Percentiles rank a stretch among this genome's conserved stretches.
These are phyloP conservation scores for Neopestalotiopsis sp. DNA, from an alignment of 2,329 filamentous ascomycete species.

Conservation along the genomic window DNA sequence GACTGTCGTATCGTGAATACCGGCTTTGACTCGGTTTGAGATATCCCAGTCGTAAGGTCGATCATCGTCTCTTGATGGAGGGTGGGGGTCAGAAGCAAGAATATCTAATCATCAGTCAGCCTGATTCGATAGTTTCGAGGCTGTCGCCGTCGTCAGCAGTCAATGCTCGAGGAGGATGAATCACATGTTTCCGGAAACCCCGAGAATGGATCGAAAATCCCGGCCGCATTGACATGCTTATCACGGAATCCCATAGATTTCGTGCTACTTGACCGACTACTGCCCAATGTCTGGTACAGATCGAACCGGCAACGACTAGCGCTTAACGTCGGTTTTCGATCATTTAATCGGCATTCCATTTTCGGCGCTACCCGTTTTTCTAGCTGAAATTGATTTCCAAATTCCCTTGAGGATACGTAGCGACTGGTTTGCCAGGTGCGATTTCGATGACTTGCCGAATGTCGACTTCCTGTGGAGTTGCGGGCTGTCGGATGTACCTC, in stretches of 20 bases:
- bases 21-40: background rate
- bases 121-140: background rate
- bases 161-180: background rate
- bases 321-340: background rate
- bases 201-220: background rate
- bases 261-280: background rate
- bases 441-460: background rate
- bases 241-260: background rate
- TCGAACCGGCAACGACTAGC: background rate
- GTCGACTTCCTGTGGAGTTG: no score
- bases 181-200: background rate
- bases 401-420: background rate
- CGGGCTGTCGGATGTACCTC: no score
- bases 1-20: background rate
- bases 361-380: background rate
- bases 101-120: background rate
- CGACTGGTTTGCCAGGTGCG: background rate
- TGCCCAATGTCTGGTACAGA: background rate
- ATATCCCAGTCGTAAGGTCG: background rate
- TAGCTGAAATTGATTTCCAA: background rate
- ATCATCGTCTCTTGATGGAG: background rate
- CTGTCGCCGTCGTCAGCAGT: background rate
- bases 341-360: background rate
- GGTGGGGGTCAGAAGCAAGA: background rate
- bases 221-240: background rate